phyloP scores from a whole-genome alignment of 495 filamentous ascomycete genomes.

The Xylaria palmicola region DNA sequence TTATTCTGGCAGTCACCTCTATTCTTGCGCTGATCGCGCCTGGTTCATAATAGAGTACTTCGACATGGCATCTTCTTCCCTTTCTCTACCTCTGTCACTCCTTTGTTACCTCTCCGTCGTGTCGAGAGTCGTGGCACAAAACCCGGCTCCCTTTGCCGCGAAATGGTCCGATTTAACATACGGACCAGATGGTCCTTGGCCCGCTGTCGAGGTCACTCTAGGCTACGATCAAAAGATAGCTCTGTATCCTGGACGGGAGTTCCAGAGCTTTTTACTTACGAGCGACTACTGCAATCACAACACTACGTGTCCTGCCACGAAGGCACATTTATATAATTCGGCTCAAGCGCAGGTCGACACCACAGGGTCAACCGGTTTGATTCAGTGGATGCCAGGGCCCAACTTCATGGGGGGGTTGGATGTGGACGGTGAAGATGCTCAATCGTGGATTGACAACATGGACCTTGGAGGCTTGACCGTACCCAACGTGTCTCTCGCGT shows the following conservation, averaged over 20 bases:
- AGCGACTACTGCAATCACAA: constrained; percentile 32
- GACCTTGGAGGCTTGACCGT: constrained; percentile 19
- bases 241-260: constrained; percentile 35
- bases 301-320: constrained; percentile 24
- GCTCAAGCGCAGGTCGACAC: constrained; percentile 25
- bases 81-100: constrained; percentile 25
- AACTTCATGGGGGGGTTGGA: constrained; percentile 26
- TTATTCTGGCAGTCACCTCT: neutral
- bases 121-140: constrained; percentile 14
- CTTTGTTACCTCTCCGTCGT: constrained; percentile 26
- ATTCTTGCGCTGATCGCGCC: constrained; percentile 10
- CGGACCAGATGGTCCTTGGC: constrained; percentile 42
- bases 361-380: constrained; percentile 22
- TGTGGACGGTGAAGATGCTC: constrained; percentile 15
- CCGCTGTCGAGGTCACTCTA: constrained; percentile 32
- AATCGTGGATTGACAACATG: constrained; percentile 27
- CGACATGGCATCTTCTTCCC: constrained; percentile 22
- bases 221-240: constrained; percentile 32
- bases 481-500: constrained; percentile 24
- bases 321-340: constrained; percentile 29
- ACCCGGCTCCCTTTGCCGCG: constrained; percentile 18
- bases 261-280: constrained; percentile 25
- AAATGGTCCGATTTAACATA: constrained; percentile 29
- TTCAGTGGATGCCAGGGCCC: constrained; percentile 18
- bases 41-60: constrained; percentile 2